Base-by-base conservation (phyloP, 2,329 filamentous ascomycete species). In the Grosmannia clavigera region DNA sequence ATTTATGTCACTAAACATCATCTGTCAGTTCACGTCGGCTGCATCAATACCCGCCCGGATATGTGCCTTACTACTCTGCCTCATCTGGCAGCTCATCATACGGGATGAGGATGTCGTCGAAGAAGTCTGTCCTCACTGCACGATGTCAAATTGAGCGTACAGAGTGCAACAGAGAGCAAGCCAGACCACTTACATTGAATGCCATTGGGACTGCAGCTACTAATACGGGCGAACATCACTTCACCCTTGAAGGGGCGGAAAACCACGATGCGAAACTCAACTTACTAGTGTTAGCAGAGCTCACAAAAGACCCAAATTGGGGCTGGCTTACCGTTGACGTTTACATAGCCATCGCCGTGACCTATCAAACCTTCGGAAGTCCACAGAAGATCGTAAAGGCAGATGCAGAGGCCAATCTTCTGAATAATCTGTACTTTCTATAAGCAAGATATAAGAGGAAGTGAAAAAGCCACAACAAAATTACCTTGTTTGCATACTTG, bases 181-280 rank as follows among this genome's bases (percentile, higher is more conserved):
- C 7, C 3, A 12, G n/a, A 2, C 19, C 5, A 62, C 66, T 9
- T 58, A 67, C 66, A 40, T 52, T 65, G 62, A 29, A 67, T 66
- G 40, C 66, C 66, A n/a, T 66, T 58, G 11, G 64, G 65, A 33
- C 63, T 64, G 43, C 86, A 85, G 65, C 84, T 85, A 64, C 86
- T 86, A 72, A 99, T 96, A 65, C 85, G 86, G 19, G 89, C 94
- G 53, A 89, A 79, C 68, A 99, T 81, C 62, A 96, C 90, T 71
- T 99, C 94, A 55, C 90, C 90, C 70, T 95, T 95, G 77, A 96
- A 97, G 0, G 94, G 94, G 29, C 94, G 85, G 72, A 97, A 99
- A 35, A 99, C 91, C 22, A 96, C 80, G 69, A 99, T 79, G 27
- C 91, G 88, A 69, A 97, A 99, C 70, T 95, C 91, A 57, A 95